phyloP scores from a whole-genome alignment of 208 protist species.

The Endotrypanum monterogeii region DNA sequence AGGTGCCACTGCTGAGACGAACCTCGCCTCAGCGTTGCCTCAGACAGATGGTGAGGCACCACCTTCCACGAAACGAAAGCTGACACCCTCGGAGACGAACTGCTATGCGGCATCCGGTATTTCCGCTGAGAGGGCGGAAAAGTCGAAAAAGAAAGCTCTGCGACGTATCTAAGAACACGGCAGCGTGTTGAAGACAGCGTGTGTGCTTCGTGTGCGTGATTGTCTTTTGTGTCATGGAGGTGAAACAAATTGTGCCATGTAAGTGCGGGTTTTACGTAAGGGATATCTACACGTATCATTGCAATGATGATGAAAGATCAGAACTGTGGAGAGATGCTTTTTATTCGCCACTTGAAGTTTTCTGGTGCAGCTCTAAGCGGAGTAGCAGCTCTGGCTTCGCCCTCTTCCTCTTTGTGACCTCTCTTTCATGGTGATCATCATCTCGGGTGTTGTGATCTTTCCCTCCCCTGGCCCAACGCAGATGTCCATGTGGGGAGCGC shows the following conservation, averaged over 20 bases:
- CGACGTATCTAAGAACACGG: constrained; percentile 17
- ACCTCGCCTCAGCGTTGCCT: not conserved
- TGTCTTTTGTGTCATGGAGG: too few relatives aligned
- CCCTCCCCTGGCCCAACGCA: not conserved
- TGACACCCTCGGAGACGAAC: constrained; percentile 24
- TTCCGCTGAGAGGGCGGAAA: constrained; percentile 21
- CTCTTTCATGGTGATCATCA: not conserved
- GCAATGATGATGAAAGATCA: too few relatives aligned
- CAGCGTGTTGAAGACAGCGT: not conserved
- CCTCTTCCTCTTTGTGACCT: not conserved
- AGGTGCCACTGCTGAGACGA: not conserved
- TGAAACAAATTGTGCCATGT: too few relatives aligned
- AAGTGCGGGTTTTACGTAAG: too few relatives aligned
- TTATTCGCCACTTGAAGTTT: too few relatives aligned
- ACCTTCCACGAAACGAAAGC: not conserved
- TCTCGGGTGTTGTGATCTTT: not conserved
- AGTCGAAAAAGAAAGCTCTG: constrained; percentile 33
- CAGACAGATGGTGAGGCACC: not conserved
- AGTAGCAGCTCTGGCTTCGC: not conserved
- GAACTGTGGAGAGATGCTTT: too few relatives aligned
- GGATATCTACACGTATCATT: too few relatives aligned
- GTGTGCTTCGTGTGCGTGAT: not conserved
- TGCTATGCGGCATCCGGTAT: constrained; percentile 9
- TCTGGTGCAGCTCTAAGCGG: too few relatives aligned
- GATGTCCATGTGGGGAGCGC: too few relatives aligned